A percentile compares a stretch with the other conserved stretches of the same genome.
Evolutionary conservation across 2,329 filamentous ascomycete genomes (phyloP).

Genomic region (Aspergillus sp.): DNA sequence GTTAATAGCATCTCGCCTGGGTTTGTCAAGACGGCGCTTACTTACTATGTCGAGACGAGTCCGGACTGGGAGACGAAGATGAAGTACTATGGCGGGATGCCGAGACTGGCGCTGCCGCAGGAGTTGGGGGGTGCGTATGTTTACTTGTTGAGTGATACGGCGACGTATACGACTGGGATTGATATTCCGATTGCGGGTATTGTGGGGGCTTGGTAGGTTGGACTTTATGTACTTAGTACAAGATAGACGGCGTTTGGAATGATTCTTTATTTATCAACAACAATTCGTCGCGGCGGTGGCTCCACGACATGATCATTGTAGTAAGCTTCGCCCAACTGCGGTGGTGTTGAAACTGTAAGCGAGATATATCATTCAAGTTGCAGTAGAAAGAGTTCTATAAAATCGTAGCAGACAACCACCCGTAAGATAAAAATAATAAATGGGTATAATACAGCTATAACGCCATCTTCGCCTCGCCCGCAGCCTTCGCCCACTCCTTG

Average conservation of each 20-base stretch:
- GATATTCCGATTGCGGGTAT: slow-evolving; percentile 44
- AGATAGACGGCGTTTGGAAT: too few species aligned
- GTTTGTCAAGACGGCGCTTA: slow-evolving; percentile 39
- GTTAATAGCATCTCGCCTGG: slow-evolving; percentile 45
- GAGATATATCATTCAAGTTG: too few species aligned
- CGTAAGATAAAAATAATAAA: too few species aligned
- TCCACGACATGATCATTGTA: slow-evolving; percentile 49
- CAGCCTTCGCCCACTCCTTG: not conserved
- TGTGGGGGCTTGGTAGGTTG: not conserved
- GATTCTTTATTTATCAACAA: slow-evolving; percentile 62
- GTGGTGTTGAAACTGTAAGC: too few species aligned
- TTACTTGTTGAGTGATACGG: slow-evolving; percentile 48
- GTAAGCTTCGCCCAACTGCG: slow-evolving; percentile 42
- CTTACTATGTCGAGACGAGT: slow-evolving; percentile 50
- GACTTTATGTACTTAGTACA: not conserved
- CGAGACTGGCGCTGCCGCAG: slow-evolving; percentile 52
- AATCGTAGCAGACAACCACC: too few species aligned
- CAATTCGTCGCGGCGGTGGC: slow-evolving; percentile 63
- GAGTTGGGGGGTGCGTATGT: slow-evolving; percentile 54
- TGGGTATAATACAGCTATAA: too few species aligned
- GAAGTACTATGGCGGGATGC: slow-evolving; percentile 56
- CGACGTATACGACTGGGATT: slow-evolving; percentile 52
- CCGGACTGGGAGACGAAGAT: slow-evolving; percentile 54
- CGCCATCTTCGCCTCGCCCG: too few species aligned
- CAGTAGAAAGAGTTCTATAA: too few species aligned